phyloP scores from a whole-genome alignment of 768 basidiomycete genomes.

The Naganishia randhawae region DNA sequence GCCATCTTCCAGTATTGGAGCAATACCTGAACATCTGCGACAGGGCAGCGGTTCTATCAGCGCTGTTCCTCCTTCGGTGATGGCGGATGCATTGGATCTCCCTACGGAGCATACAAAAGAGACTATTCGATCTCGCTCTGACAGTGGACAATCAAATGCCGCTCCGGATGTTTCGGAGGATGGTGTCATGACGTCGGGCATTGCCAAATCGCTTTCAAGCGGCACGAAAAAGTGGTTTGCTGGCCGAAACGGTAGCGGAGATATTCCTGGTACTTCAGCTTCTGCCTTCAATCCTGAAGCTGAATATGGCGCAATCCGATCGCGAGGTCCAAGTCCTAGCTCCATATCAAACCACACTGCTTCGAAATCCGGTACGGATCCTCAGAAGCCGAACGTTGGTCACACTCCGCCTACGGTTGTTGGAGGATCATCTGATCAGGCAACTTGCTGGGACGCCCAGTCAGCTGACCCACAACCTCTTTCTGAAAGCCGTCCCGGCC shows the following conservation, averaged over 20 bases:
- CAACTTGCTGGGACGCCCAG: background rate
- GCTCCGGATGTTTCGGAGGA: background rate
- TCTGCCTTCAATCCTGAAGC: background rate
- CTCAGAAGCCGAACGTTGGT: background rate
- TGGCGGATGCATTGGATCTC: conserved; percentile 19
- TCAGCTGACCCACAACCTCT: background rate
- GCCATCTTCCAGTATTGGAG: background rate
- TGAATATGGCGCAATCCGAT: background rate
- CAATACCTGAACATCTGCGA: background rate
- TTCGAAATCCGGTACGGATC: background rate
- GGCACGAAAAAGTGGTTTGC: conserved; percentile 39
- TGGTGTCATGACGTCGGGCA: conserved; percentile 5
- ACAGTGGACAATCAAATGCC: background rate
- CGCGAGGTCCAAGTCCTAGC: background rate
- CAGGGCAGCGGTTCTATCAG: background rate
- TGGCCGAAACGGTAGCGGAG: background rate
- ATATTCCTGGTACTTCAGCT: background rate
- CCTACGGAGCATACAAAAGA: background rate
- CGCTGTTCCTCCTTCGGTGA: conserved; percentile 12
- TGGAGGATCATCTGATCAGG: background rate
- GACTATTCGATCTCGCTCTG: background rate
- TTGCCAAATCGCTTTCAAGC: conserved; percentile 29
- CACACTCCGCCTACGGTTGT: background rate
- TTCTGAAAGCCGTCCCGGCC: background rate
- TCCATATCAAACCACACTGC: background rate